These are phyloP conservation scores for Astragalus glycyphyllos DNA, from an alignment of 306 rosid species.

Conservation along the genomic window DNA sequence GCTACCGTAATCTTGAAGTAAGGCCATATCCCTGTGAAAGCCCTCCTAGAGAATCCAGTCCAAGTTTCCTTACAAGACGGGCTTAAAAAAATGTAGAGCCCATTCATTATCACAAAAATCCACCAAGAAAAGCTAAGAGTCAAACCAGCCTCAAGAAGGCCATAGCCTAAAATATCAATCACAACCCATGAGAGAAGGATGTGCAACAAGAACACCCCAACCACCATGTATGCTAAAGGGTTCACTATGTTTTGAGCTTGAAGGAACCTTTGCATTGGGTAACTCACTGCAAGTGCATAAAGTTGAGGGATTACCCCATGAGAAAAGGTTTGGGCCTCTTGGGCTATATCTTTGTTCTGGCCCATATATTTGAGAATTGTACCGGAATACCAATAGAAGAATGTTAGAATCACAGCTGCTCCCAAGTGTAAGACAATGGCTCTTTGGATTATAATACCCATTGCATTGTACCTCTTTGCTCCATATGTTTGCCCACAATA, in stretches of 20 bases:
- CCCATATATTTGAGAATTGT: constrained; percentile 55
- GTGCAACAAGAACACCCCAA: constrained; percentile 56
- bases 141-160: constrained; percentile 61
- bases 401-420: constrained; percentile 55
- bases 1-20: constrained; percentile 60
- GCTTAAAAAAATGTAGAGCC: constrained; percentile 57
- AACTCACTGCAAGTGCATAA: neutral
- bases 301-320: neutral
- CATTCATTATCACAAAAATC: constrained; percentile 53
- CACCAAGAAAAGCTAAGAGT: constrained; percentile 68
- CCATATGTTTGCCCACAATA: constrained; percentile 69
- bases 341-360: constrained; percentile 12
- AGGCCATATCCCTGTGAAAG: constrained; percentile 66
- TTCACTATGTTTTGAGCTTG: constrained; percentile 28
- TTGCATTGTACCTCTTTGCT: constrained; percentile 53
- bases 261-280: constrained; percentile 6
- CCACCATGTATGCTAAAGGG: constrained; percentile 56
- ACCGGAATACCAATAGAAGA: constrained; percentile 56
- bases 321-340: constrained; percentile 1
- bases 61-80: constrained; percentile 67
- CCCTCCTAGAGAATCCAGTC: constrained; percentile 63
- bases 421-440: constrained; percentile 55
- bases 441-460: constrained; percentile 66
- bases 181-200: constrained; percentile 58
- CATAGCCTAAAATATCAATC: constrained; percentile 49